phyloP scores from a whole-genome alignment of 345 rosid species.

The Arabidopsis suecica region DNA sequence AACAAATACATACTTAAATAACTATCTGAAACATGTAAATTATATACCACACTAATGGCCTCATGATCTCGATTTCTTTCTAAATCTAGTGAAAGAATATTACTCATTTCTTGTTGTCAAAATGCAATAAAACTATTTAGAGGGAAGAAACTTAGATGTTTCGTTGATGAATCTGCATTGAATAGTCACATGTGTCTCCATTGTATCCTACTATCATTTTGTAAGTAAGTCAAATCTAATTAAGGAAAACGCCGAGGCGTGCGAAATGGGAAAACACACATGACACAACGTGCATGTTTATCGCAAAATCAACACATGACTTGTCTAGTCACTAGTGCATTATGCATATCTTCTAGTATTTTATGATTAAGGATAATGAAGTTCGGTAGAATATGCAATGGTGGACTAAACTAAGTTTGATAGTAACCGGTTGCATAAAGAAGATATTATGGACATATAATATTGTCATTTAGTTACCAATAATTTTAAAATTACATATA shows the following conservation, averaged over 20 bases:
- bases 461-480: too few species aligned
- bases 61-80: neutral
- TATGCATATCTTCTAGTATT: neutral
- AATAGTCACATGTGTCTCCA: neutral
- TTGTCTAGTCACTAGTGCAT: conserved; percentile 23
- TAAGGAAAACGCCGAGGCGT: conserved; percentile 35
- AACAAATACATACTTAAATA: neutral
- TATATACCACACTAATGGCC: neutral
- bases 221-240: neutral
- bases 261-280: conserved; percentile 27
- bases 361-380: conserved; percentile 8
- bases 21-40: neutral
- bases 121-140: neutral
- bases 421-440: neutral
- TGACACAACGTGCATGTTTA: conserved; percentile 33
- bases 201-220: neutral
- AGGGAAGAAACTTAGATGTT: neutral
- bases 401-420: conserved; percentile 18
- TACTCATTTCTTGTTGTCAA: neutral
- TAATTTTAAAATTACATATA: too few species aligned
- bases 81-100: neutral
- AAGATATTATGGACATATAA: neutral
- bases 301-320: conserved; percentile 15
- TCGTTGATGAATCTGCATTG: conserved; percentile 8
- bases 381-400: conserved; percentile 23